Evolutionary conservation across 139 green algal species (phyloP).

Genomic region (Diplosphaera chodatii): DNA sequence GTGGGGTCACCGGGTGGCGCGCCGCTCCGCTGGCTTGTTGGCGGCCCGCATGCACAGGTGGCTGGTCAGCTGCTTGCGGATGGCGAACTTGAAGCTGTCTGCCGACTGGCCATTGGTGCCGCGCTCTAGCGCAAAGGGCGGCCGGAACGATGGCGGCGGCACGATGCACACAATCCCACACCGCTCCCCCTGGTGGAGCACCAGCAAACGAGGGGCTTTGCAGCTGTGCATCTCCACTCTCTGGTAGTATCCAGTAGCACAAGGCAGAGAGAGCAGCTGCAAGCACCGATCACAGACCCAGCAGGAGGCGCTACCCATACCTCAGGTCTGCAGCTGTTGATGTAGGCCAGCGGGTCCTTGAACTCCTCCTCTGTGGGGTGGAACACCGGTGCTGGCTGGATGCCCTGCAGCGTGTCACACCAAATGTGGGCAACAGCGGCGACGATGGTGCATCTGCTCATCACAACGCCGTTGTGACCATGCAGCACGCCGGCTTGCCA

Average conservation of each 20-base stretch:
- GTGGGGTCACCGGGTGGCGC: too few species aligned
- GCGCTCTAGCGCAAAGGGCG: conserved; percentile 48
- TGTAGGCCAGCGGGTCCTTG: conserved; percentile 41
- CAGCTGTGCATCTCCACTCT: too few species aligned
- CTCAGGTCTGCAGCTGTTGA: conserved; percentile 37
- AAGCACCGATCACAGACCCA: too few species aligned
- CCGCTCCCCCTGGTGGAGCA: conserved; percentile 25
- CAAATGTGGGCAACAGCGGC: too few species aligned
- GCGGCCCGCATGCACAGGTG: conserved; percentile 40
- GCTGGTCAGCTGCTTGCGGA: conserved; percentile 45
- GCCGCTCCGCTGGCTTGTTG: conserved; percentile 8
- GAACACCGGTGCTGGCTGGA: conserved; percentile 33
- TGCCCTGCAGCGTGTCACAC: conserved; percentile 1
- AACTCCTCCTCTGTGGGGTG: conserved; percentile 37
- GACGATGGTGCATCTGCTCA: too few species aligned
- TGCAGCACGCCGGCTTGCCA: too few species aligned
- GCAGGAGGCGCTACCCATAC: too few species aligned
- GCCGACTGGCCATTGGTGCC: conserved; percentile 45
- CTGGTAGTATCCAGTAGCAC: too few species aligned
- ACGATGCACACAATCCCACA: conserved; percentile 85
- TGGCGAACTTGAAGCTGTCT: conserved; percentile 50
- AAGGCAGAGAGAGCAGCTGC: too few species aligned
- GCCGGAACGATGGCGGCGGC: conserved; percentile 63
- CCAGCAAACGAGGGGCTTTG: too few species aligned
- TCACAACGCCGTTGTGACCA: too few species aligned